Evolutionary conservation across 108 stramenopile genomes (phyloP).

Genomic region (Skeletonema costatum): DNA sequence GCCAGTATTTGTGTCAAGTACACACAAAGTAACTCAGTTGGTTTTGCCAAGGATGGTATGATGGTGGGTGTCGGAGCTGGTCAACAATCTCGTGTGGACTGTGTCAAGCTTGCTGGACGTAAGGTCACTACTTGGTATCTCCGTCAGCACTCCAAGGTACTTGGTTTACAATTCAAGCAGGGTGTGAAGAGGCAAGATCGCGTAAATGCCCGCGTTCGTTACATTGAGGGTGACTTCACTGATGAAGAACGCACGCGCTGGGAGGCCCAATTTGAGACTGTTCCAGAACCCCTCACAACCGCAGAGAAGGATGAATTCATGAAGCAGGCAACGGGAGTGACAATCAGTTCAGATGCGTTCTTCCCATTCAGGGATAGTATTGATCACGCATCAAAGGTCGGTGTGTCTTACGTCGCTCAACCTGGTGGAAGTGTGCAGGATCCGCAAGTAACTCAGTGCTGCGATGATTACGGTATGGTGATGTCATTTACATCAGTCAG

Average conservation of each 20-base stretch:
- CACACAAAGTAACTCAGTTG: conserved; percentile 97
- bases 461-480: conserved; percentile 96
- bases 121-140: conserved; percentile 97
- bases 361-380: conserved; percentile 99
- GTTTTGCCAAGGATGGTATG: conserved; percentile 97
- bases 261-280: conserved; percentile 84
- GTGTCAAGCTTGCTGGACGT: conserved; percentile 98
- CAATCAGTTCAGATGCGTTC: conserved; percentile 96
- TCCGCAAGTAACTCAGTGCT: conserved; percentile 87
- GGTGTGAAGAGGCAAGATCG: conserved; percentile 97
- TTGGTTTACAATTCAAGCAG: conserved; percentile 91
- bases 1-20: conserved; percentile 98
- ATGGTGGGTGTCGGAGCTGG: conserved; percentile 99
- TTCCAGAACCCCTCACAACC: conserved; percentile 88
- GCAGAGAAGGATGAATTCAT: conserved; percentile 94
- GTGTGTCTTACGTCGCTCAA: conserved; percentile 94
- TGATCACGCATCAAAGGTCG: conserved; percentile 97
- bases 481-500: conserved; percentile 97
- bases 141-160: conserved; percentile 97
- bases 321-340: conserved; percentile 78
- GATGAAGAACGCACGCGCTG: conserved; percentile 89
- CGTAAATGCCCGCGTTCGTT: conserved; percentile 98
- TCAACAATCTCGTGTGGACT: conserved; percentile 99
- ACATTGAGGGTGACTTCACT: conserved; percentile 98
- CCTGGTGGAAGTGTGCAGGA: conserved; percentile 97